Evolutionary conservation across 2,329 filamentous ascomycete genomes (phyloP), one percentile per base, ranked within the genome.

Genomic region (Acrocalymma vagum): DNA sequence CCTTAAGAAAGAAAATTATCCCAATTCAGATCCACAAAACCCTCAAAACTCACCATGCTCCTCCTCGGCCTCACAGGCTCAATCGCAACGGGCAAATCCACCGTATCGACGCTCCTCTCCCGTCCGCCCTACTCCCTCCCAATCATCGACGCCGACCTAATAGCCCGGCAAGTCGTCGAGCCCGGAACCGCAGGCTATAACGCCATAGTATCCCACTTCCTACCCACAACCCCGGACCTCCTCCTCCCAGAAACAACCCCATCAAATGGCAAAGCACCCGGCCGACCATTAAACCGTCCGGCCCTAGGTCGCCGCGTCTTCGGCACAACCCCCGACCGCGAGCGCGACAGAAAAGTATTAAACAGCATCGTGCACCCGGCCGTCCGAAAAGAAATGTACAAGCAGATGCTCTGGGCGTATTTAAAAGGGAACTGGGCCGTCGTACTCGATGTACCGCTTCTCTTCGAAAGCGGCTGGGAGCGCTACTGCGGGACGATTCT

Each of bases 1-100:
- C n/a, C n/a, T n/a, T n/a, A n/a, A n/a, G n/a, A n/a, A n/a, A n/a
- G n/a, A n/a, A 22, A 21, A 21, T 13, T 22, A 11, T 7, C 18
- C 4, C n/a, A 4, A 22, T 11, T 25, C 22, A 17, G 17, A 17
- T 8, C 22, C 21, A 18, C n/a, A 24, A 16, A 17, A 13, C 7
- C n/a, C 9, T 2, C 9, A 21, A 6, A 22, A 13, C 24, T 31
- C 44, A 56, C 26, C 13, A 97, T 97, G 94, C 83, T 97, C 32
- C 85, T 99, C 62, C 91, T 99, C 60, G 94, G 94, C 42, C 84
- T 99, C 17, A 99, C 94, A 7, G 94, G 94, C 67, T 96, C 92
- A 47, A 97, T 99, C 66, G 94, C 94, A 46, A 99, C 94, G 5
- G 94, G 94, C 69, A 99, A 99, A 81, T 96, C 93, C 29, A 99